Conservation (phyloP, 257 asterid genomes). For the Solanum rostratum region DNA sequence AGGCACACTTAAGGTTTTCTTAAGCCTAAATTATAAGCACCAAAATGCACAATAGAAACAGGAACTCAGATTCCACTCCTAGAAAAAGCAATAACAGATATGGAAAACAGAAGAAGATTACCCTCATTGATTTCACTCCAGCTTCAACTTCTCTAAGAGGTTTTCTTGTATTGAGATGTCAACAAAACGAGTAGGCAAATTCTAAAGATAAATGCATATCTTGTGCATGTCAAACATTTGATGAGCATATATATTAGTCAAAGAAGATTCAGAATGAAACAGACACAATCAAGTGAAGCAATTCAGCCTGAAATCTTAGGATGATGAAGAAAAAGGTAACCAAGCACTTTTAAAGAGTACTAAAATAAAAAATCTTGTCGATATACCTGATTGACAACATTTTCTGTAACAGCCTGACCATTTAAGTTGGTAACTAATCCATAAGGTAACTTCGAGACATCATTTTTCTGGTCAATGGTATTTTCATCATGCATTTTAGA, state of each 20-base stretch:
- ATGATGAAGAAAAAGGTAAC: background rate
- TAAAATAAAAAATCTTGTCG: background rate
- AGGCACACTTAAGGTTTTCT: background rate
- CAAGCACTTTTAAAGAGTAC: background rate
- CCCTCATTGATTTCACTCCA: background rate
- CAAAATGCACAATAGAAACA: background rate
- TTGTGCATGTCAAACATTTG: background rate
- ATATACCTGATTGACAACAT: slow-evolving; percentile 16
- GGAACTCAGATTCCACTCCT: background rate
- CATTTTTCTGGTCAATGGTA: slow-evolving; percentile 4
- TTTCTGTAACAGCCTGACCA: background rate
- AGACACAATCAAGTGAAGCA: background rate
- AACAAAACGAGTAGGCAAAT: background rate
- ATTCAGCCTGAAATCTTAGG: background rate
- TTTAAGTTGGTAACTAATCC: slow-evolving; percentile 8
- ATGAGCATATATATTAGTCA: background rate
- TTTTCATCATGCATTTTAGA: slow-evolving; percentile 6
- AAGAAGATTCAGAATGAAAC: background rate
- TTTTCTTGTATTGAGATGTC: background rate
- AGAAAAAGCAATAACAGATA: background rate
- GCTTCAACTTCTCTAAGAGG: background rate
- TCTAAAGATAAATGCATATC: background rate
- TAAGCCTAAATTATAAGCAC: background rate
- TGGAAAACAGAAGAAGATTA: background rate
- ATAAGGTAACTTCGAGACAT: background rate